Evolutionary conservation across 225 moss, liverwort and hornwort genomes (phyloP).

Genomic region (Sphagnum tenellum): DNA sequence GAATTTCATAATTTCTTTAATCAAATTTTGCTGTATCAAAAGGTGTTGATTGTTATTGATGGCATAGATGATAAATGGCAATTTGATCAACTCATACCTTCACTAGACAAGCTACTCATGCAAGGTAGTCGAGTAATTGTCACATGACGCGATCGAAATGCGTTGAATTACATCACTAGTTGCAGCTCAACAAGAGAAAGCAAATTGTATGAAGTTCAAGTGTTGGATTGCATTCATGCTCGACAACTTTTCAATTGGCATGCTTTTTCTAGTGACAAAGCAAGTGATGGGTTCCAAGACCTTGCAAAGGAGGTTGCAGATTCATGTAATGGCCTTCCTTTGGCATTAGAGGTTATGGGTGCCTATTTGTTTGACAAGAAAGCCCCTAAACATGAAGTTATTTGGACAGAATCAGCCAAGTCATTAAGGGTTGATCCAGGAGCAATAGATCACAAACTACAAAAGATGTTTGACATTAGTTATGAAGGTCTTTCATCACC

Average conservation of each 20-base stretch:
- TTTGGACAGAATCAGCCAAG: constrained; percentile 32
- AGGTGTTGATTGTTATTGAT: constrained; percentile 29
- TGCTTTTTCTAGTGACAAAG: constrained; percentile 24
- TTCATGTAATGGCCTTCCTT: constrained; percentile 17
- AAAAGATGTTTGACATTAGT: constrained; percentile 16
- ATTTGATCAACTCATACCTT: constrained; percentile 22
- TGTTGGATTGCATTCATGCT: neutral
- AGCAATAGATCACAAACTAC: constrained; percentile 9
- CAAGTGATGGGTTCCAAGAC: constrained; percentile 16
- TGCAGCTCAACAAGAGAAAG: constrained; percentile 15
- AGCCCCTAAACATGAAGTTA: constrained; percentile 6
- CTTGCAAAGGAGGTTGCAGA: constrained; percentile 26
- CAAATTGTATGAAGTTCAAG: constrained; percentile 3
- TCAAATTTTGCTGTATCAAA: constrained; percentile 1
- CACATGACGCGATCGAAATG: constrained; percentile 8
- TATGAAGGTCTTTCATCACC: constrained; percentile 14
- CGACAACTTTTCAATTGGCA: constrained; percentile 25
- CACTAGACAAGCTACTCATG: constrained; percentile 20
- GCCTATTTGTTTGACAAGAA: constrained; percentile 21
- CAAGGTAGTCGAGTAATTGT: constrained; percentile 30
- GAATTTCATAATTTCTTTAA: too few relatives aligned
- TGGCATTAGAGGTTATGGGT: constrained; percentile 20
- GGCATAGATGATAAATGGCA: constrained; percentile 21
- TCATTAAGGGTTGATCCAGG: constrained; percentile 11
- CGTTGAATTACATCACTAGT: neutral